Percentiles rank a stretch among this genome's conserved stretches.
Evolutionary conservation across 2,329 filamentous ascomycete genomes (phyloP).

Genomic region (Hirsutella rhossiliensis): DNA sequence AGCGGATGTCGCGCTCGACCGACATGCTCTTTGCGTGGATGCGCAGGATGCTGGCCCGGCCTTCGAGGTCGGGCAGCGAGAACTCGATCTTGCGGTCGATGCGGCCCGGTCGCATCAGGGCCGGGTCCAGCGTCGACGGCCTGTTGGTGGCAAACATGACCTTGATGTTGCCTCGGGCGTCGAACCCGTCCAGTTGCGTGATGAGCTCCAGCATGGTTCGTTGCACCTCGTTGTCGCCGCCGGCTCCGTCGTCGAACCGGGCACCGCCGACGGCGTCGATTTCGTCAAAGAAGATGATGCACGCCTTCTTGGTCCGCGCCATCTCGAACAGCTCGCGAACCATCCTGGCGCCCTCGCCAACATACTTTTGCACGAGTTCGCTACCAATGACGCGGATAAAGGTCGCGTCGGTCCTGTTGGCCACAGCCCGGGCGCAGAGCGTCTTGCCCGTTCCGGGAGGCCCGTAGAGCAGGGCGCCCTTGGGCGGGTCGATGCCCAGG

Average conservation of each 20-base stretch:
- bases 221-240: conserved; percentile 95
- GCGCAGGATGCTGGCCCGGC: conserved; percentile 90
- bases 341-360: conserved; percentile 96
- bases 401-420: conserved; percentile 94
- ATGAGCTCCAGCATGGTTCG: conserved; percentile 97
- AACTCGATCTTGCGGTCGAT: conserved; percentile 99
- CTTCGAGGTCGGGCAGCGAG: conserved; percentile 91
- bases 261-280: conserved; percentile 94
- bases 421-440: conserved; percentile 90
- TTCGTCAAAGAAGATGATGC: conserved; percentile 96
- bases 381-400: conserved; percentile 98
- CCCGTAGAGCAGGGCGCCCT: conserved; percentile 92
- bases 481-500: conserved; percentile 97
- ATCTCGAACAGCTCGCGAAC: conserved; percentile 98
- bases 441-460: conserved; percentile 99
- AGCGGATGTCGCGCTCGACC: conserved; percentile 94
- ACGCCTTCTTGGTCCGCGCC: conserved; percentile 98
- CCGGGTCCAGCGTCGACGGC: conserved; percentile 90
- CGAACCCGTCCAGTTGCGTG: conserved; percentile 92
- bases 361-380: conserved; percentile 97
- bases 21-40: conserved; percentile 99
- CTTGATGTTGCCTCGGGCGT: conserved; percentile 95
- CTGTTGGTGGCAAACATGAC: conserved; percentile 99
- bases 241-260: conserved; percentile 91
- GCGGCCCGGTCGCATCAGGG: conserved; percentile 90